These are phyloP conservation scores for Trichophyton equinum DNA, from an alignment of 2,329 filamentous ascomycete genomes.

Conservation along the genomic window DNA sequence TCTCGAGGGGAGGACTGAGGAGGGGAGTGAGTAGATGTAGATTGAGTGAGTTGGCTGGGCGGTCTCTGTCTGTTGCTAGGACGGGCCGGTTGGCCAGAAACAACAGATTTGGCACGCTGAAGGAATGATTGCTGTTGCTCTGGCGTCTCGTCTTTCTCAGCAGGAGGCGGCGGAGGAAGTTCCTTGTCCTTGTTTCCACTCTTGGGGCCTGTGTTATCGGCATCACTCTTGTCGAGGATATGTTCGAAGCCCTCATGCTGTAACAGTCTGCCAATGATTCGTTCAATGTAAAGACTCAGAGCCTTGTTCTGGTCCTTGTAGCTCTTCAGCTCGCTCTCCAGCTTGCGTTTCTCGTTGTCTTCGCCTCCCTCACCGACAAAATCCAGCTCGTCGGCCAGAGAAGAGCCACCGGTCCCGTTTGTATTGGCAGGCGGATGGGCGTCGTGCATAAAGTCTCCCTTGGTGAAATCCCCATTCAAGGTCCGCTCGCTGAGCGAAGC, in stretches of 20 bases:
- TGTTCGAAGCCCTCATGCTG: slow-evolving; percentile 92
- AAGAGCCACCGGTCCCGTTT: slow-evolving; percentile 37
- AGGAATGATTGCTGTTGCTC: slow-evolving; percentile 39
- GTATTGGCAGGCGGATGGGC: slow-evolving; percentile 29
- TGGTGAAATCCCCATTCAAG: slow-evolving; percentile 81
- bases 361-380: slow-evolving; percentile 50
- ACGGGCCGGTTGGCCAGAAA: slow-evolving; percentile 31
- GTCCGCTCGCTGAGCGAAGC: slow-evolving; percentile 83
- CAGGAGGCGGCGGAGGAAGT: slow-evolving; percentile 64
- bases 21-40: slow-evolving; percentile 9
- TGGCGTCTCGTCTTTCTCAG: slow-evolving; percentile 38
- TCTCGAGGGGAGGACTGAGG: slow-evolving; percentile 9
- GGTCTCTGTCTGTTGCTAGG: slow-evolving; percentile 29
- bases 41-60: slow-evolving; percentile 29
- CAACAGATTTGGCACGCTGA: slow-evolving; percentile 49
- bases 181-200: slow-evolving; percentile 53
- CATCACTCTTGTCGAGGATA: slow-evolving; percentile 69
- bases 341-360: slow-evolving; percentile 48
- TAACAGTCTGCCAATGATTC: slow-evolving; percentile 90
- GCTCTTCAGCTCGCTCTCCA: slow-evolving; percentile 66
- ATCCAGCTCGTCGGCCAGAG: slow-evolving; percentile 80
- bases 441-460: slow-evolving; percentile 61
- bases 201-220: slow-evolving; percentile 23
- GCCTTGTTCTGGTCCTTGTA: slow-evolving; percentile 94
- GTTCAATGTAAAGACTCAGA: slow-evolving; percentile 94